Evolutionary conservation across 768 basidiomycete species (phyloP).

Genomic region (Melanogaster broomeanus): DNA sequence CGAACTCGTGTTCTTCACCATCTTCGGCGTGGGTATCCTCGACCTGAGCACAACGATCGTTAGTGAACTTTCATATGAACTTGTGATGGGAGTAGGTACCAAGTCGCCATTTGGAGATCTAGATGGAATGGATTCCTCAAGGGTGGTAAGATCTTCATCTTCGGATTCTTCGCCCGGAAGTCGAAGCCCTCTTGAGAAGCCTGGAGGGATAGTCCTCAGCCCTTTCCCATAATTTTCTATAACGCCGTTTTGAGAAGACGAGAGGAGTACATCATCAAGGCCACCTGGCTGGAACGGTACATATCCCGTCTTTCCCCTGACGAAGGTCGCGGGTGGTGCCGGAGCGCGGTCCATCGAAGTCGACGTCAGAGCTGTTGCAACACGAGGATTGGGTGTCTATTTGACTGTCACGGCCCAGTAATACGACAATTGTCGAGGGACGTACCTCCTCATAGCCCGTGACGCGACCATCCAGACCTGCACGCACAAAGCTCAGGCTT

Average conservation of each 20-base stretch:
- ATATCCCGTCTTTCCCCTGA: constrained; percentile 90
- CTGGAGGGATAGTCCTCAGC: constrained; percentile 76
- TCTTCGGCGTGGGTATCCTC: constrained; percentile 18
- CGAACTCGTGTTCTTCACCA: constrained; percentile 23
- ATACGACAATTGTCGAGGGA: constrained; percentile 7
- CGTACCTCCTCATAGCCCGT: constrained; percentile 80
- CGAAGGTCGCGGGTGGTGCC: constrained; percentile 76
- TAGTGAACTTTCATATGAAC: constrained; percentile 19
- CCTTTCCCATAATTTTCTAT: constrained; percentile 41
- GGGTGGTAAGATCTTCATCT: constrained; percentile 41
- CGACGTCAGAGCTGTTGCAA: constrained; percentile 76
- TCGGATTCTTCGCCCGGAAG: constrained; percentile 59
- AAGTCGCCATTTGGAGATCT: constrained; percentile 8
- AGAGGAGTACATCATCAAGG: constrained; percentile 61
- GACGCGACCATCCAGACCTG: constrained; percentile 78
- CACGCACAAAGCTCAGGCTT: constrained; percentile 67
- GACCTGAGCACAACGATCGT: constrained; percentile 23
- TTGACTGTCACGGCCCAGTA: constrained; percentile 6
- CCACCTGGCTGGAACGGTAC: constrained; percentile 96
- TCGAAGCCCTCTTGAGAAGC: constrained; percentile 77
- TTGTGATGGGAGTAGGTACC: constrained; percentile 9
- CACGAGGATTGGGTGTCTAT: constrained; percentile 56
- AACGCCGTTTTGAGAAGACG: constrained; percentile 27
- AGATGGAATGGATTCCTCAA: constrained; percentile 24
- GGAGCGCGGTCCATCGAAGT: constrained; percentile 86